These are phyloP conservation scores for Endoconidiophora laricicola DNA, from an alignment of 2,329 filamentous ascomycete species.

Conservation along the genomic window DNA sequence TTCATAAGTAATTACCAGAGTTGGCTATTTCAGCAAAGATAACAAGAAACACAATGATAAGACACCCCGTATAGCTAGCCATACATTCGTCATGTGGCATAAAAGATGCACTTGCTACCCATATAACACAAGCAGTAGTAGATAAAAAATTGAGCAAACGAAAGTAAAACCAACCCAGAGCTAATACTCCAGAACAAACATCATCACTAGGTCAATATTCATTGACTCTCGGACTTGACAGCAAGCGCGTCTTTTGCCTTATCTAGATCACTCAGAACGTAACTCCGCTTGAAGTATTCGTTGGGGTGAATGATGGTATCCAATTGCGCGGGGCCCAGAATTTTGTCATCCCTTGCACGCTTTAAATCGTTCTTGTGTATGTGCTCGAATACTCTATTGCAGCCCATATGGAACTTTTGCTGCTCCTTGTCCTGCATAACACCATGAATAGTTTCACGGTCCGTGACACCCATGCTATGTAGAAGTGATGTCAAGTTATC, in stretches of 20 bases:
- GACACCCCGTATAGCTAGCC: neutral
- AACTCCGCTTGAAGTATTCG: slow-evolving; percentile 93
- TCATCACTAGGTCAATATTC: neutral
- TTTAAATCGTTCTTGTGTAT: slow-evolving; percentile 65
- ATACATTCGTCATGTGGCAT: neutral
- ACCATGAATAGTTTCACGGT: slow-evolving; percentile 59
- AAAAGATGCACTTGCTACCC: neutral
- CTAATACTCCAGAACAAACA: neutral
- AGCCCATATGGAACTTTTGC: slow-evolving; percentile 84
- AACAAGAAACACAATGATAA: neutral
- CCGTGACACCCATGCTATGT: slow-evolving; percentile 62
- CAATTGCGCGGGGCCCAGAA: slow-evolving; percentile 57
- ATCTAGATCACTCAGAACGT: slow-evolving; percentile 64
- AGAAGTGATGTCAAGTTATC: slow-evolving; percentile 71
- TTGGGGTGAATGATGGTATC: slow-evolving; percentile 97
- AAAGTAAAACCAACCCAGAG: neutral
- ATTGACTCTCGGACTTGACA: slow-evolving; percentile 5
- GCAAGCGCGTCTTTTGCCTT: slow-evolving; percentile 16
- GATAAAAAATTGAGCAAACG: neutral
- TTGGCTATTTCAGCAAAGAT: neutral
- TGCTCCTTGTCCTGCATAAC: slow-evolving; percentile 81
- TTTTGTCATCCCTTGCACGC: slow-evolving; percentile 56
- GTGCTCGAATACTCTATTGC: slow-evolving; percentile 90
- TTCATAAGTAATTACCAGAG: no score
- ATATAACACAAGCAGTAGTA: neutral